Percentiles rank a stretch among this genome's conserved stretches.
Conservation (phyloP, 2,329 filamentous ascomycete species). For the Botrytis paeoniae region DNA sequence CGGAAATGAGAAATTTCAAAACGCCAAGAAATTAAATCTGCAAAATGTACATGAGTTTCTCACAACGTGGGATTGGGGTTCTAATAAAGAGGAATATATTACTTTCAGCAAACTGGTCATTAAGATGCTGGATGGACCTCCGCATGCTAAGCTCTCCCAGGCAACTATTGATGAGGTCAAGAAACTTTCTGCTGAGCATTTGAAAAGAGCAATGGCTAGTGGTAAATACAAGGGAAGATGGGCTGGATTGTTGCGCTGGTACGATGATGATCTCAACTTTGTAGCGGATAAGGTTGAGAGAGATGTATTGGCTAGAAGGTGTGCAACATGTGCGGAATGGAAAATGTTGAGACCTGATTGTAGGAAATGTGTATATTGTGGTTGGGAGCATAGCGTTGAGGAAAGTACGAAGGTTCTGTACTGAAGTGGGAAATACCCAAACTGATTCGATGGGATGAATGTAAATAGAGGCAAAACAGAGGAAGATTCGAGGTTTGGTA, state of each 20-base stretch:
- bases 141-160: background rate
- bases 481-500: background rate
- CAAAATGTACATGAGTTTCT: conserved; percentile 22
- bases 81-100: conserved; percentile 24
- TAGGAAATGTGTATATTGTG: conserved; percentile 23
- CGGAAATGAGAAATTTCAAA: conserved; percentile 23
- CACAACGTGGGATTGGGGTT: conserved; percentile 29
- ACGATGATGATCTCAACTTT: conserved; percentile 22
- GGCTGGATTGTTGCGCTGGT: conserved; percentile 21
- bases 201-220: conserved; percentile 8
- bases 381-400: conserved; percentile 15
- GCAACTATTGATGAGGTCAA: conserved; percentile 5
- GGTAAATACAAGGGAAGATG: conserved; percentile 22
- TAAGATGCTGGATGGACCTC: conserved; percentile 19
- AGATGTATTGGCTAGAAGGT: conserved; percentile 22
- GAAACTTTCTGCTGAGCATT: background rate
- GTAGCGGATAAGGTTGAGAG: conserved; percentile 16
- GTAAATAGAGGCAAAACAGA: background rate
- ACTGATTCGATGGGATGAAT: background rate
- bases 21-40: conserved; percentile 13
- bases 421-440: background rate
- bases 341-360: conserved; percentile 22
- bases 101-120: conserved; percentile 21
- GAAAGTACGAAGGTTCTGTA: conserved; percentile 20
- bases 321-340: conserved; percentile 20